Percentiles rank a stretch among this genome's conserved stretches.
Evolutionary conservation across 208 protist genomes (phyloP).

Genomic region (Leishmania tarentolae): DNA sequence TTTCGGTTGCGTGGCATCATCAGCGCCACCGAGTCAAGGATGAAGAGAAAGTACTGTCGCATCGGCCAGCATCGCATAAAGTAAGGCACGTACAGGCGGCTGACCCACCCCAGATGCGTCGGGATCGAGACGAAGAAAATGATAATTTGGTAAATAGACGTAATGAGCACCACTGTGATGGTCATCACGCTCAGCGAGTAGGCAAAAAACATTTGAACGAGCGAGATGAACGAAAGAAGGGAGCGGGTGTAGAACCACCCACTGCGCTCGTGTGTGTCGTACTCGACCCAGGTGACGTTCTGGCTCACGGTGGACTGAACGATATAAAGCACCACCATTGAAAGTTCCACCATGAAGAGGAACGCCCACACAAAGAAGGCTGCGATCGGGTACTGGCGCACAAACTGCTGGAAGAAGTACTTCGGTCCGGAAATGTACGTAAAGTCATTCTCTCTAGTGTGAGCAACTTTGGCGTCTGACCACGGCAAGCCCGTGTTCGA

Average conservation of each 20-base stretch:
- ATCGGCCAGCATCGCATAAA: conserved; percentile 89
- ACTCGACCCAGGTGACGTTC: conserved; percentile 58
- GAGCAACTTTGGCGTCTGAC: conserved; percentile 2
- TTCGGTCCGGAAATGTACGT: conserved; percentile 69
- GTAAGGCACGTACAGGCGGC: conserved; percentile 80
- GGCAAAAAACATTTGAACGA: conserved; percentile 84
- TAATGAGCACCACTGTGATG: conserved; percentile 71
- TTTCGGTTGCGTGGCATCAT: conserved; percentile 61
- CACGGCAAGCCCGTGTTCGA: conserved; percentile 15
- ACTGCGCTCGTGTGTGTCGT: conserved; percentile 53
- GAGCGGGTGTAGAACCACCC: conserved; percentile 70
- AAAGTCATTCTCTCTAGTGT: conserved; percentile 45
- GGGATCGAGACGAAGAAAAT: conserved; percentile 64
- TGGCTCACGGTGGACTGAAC: conserved; percentile 49
- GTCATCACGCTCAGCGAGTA: conserved; percentile 79
- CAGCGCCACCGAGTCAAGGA: conserved; percentile 76
- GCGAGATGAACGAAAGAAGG: conserved; percentile 67
- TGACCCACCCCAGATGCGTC: conserved; percentile 60
- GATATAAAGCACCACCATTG: conserved; percentile 74
- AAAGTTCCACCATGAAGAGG: conserved; percentile 77
- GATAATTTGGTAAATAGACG: conserved; percentile 83
- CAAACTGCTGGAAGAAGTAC: conserved; percentile 82
- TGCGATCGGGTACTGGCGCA: conserved; percentile 66
- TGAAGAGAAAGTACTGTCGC: conserved; percentile 87
- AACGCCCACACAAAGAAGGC: conserved; percentile 79